phyloP scores from a whole-genome alignment of 768 basidiomycete genomes.

The Tylopilus felleus region DNA sequence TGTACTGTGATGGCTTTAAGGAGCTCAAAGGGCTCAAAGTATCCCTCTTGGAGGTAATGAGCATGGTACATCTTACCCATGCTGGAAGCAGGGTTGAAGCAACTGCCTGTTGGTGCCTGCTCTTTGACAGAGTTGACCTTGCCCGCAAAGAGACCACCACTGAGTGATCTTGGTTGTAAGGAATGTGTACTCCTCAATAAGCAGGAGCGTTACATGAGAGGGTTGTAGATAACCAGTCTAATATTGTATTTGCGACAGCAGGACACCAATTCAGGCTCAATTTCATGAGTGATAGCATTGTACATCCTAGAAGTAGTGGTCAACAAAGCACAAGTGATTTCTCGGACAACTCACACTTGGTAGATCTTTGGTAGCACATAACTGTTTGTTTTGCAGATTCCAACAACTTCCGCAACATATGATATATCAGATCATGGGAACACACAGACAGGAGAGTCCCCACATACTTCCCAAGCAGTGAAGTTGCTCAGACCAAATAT shows the following conservation, averaged over 20 bases:
- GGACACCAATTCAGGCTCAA: conserved; percentile 50
- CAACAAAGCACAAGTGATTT: background rate
- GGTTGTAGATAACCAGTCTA: conserved; percentile 55
- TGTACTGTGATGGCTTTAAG: conserved; percentile 41
- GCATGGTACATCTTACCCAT: conserved; percentile 46
- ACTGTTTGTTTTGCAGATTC: conserved; percentile 52
- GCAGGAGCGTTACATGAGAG: conserved; percentile 41
- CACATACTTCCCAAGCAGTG: conserved; percentile 48
- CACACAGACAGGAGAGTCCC: background rate
- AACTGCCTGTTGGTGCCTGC: conserved; percentile 33
- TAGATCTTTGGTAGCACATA: conserved; percentile 56
- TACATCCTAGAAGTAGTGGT: conserved; percentile 33
- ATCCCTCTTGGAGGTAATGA: conserved; percentile 42
- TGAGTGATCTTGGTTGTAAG: background rate
- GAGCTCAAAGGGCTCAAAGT: conserved; percentile 41
- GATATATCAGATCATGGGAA: background rate
- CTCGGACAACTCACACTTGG: conserved; percentile 40
- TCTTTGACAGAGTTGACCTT: conserved; percentile 39
- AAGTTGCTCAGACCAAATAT: conserved; percentile 63
- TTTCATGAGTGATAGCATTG: conserved; percentile 46
- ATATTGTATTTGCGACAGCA: conserved; percentile 57
- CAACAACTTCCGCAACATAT: conserved; percentile 57
- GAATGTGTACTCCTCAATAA: background rate
- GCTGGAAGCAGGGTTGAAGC: conserved; percentile 37
- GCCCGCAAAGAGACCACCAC: conserved; percentile 37